Conservation (phyloP, 306 rosid genomes). For the Prunus mongolica region DNA sequence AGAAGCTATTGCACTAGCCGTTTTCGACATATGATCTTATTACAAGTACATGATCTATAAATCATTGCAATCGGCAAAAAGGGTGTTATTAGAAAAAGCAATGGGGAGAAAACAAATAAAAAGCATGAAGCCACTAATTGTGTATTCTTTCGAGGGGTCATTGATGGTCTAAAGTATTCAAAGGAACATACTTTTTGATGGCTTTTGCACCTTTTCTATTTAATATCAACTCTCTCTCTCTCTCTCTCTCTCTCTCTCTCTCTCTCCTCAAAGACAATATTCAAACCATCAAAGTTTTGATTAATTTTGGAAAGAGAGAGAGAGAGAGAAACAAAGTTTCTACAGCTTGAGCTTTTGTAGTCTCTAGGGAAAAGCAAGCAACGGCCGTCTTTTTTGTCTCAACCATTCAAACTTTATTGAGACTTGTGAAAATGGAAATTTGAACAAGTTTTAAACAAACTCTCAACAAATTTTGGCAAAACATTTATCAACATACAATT, state of each 20-base stretch:
- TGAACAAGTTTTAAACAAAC: too few species aligned
- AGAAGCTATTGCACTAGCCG: constrained; percentile 42
- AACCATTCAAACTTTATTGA: too few species aligned
- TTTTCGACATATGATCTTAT: constrained; percentile 29
- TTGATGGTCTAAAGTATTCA: constrained; percentile 45
- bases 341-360: constrained; percentile 74
- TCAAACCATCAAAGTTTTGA: constrained; percentile 7
- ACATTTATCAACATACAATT: too few species aligned
- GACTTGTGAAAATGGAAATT: too few species aligned
- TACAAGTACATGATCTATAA: constrained; percentile 44
- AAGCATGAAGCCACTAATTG: constrained; percentile 45
- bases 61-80: constrained; percentile 38
- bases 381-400: constrained; percentile 16
- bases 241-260: not conserved
- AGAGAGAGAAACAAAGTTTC: constrained; percentile 73
- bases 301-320: too few species aligned
- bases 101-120: not conserved
- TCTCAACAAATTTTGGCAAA: too few species aligned
- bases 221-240: constrained; percentile 24
- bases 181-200: constrained; percentile 43
- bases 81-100: constrained; percentile 35
- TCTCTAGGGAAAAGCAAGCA: constrained; percentile 48
- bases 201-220: constrained; percentile 42
- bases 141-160: constrained; percentile 77
- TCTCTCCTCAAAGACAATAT: constrained; percentile 19